Evolutionary conservation across 345 rosid species (phyloP).

Genomic region (Salix arbutifolia): DNA sequence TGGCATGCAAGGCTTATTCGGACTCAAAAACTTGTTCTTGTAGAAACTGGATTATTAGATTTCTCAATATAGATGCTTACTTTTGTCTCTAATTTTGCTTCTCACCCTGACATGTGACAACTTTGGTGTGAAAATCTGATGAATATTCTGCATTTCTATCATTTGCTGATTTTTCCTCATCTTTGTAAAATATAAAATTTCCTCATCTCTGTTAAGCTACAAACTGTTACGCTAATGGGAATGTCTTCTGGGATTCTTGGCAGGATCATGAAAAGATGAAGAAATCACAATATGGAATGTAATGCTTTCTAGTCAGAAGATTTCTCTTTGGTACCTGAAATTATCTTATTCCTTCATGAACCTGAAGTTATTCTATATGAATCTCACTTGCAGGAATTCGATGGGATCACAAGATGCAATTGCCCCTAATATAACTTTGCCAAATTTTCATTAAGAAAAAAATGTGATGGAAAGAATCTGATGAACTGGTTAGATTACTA

Average conservation of each 20-base stretch:
- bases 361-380: background rate
- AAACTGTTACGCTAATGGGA: background rate
- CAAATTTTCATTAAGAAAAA: background rate
- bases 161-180: background rate
- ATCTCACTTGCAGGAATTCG: background rate
- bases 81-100: background rate
- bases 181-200: background rate
- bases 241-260: conserved; percentile 1
- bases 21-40: background rate
- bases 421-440: background rate
- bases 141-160: background rate
- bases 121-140: background rate
- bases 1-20: background rate
- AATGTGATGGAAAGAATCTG: background rate
- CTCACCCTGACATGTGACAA: background rate
- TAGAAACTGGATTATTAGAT: background rate
- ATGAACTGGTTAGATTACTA: background rate
- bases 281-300: background rate
- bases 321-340: background rate
- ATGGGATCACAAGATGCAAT: background rate
- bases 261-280: conserved; percentile 39
- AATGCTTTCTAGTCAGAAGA: background rate
- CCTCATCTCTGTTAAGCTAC: background rate
- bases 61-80: background rate
- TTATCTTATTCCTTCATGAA: background rate